phyloP scores from a whole-genome alignment of 164 flowering plant genomes.

The Cinnamomum micranthum region DNA sequence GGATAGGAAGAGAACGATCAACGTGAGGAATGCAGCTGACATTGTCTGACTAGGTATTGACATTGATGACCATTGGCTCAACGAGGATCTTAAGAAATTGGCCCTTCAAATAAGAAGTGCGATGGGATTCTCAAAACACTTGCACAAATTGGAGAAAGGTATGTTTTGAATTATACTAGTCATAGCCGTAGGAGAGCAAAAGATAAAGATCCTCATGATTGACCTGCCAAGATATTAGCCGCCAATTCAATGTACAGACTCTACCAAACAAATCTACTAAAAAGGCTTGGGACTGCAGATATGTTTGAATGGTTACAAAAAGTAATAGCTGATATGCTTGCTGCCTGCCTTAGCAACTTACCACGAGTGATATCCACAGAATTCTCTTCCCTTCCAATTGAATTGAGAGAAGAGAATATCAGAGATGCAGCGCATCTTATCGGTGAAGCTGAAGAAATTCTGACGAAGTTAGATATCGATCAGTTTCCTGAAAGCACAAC shows the following conservation, averaged over 20 bases:
- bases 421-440: conserved; percentile 37
- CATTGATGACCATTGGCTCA: conserved; percentile 43
- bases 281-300: conserved; percentile 13
- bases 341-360: conserved; percentile 57
- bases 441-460: conserved; percentile 40
- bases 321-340: conserved; percentile 44
- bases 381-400: conserved; percentile 33
- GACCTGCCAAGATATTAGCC: conserved; percentile 47
- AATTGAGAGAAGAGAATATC: conserved; percentile 33
- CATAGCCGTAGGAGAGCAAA: background rate
- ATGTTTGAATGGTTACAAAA: conserved; percentile 24
- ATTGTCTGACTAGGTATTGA: conserved; percentile 53
- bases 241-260: conserved; percentile 64
- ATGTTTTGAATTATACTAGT: conserved; percentile 16
- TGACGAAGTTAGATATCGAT: conserved; percentile 21
- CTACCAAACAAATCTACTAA: conserved; percentile 32
- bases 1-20: conserved; percentile 19
- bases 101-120: conserved; percentile 25
- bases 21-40: conserved; percentile 44
- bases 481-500: no score
- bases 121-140: conserved; percentile 38
- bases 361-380: conserved; percentile 24
- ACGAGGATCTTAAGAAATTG: conserved; percentile 41
- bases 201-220: conserved; percentile 2
- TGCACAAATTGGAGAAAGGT: conserved; percentile 18